Percentiles rank a stretch among this genome's conserved stretches.
These are phyloP conservation scores for Aethionema arabicum DNA, from an alignment of 345 rosid genomes.

Conservation along the genomic window DNA sequence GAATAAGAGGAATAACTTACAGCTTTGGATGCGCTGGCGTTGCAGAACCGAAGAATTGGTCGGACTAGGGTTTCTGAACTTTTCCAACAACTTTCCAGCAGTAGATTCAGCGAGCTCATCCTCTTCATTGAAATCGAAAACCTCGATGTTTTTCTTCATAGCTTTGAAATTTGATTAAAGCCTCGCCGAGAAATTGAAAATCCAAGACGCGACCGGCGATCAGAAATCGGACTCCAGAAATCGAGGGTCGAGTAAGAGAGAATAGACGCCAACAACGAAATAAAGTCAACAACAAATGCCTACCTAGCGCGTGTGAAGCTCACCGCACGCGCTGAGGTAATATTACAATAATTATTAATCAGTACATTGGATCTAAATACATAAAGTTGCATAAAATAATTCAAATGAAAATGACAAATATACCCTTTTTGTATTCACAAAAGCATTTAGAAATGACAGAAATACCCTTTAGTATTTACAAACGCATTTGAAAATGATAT, in stretches of 20 bases:
- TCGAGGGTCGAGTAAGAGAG: constrained; percentile 25
- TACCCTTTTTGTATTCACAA: too few relatives aligned
- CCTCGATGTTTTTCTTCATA: constrained; percentile 58
- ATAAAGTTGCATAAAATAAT: background rate
- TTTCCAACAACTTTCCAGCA: constrained; percentile 45
- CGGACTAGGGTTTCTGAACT: constrained; percentile 61
- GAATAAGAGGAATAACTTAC: constrained; percentile 40
- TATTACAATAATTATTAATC: constrained; percentile 2
- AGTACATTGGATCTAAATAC: background rate
- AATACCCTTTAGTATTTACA: too few relatives aligned
- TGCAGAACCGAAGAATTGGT: constrained; percentile 43
- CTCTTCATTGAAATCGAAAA: constrained; percentile 71
- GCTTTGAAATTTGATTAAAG: background rate
- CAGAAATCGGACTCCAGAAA: constrained; percentile 15
- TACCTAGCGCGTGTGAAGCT: background rate
- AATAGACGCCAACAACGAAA: constrained; percentile 22
- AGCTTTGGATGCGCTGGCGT: constrained; percentile 49
- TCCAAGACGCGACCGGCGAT: constrained; percentile 27
- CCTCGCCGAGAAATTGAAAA: constrained; percentile 14
- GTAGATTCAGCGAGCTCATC: constrained; percentile 59
- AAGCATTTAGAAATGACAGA: too few relatives aligned
- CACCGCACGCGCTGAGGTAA: constrained; percentile 32
- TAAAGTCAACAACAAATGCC: constrained; percentile 26
- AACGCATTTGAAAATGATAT: too few relatives aligned
- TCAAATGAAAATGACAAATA: too few relatives aligned